Conservation (phyloP, 305 asterid species). For the Fraxinus floribunda region DNA sequence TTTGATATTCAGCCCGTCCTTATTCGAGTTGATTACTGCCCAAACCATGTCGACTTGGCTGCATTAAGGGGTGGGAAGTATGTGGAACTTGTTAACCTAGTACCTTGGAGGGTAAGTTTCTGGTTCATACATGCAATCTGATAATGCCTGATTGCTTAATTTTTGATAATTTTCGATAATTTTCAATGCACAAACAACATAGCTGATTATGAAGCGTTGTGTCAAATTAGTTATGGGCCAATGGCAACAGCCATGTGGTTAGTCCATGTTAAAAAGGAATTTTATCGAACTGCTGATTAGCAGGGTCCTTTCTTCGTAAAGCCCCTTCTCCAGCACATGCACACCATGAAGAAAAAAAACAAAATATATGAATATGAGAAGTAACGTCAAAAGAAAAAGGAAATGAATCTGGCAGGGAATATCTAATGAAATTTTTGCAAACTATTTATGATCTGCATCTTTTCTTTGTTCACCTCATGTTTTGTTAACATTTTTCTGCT, state of each 20-base stretch:
- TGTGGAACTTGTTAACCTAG: conserved; percentile 93
- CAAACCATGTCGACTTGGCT: conserved; percentile 84
- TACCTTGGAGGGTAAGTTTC: conserved; percentile 84
- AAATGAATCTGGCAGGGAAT: conserved; percentile 2
- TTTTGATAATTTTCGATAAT: no score
- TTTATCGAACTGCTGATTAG: neutral
- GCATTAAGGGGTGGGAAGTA: conserved; percentile 95
- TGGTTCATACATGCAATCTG: neutral
- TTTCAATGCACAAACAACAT: neutral
- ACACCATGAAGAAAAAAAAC: neutral
- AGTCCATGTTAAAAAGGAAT: neutral
- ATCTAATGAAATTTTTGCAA: conserved; percentile 15
- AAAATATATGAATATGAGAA: neutral
- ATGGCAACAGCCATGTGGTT: neutral
- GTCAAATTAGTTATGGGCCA: neutral
- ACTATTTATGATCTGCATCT: conserved; percentile 7
- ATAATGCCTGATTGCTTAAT: conserved; percentile 2
- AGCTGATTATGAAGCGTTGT: neutral
- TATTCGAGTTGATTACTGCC: conserved; percentile 89
- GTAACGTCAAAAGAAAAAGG: neutral
- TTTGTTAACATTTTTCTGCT: conserved; percentile 5
- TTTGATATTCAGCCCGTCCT: conserved; percentile 80
- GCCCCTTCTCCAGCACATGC: conserved; percentile 1
- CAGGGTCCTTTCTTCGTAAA: neutral
- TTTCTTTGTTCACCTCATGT: conserved; percentile 6